Percentiles rank a stretch among this genome's conserved stretches.
Evolutionary conservation across 2,329 filamentous ascomycete genomes (phyloP).

Genomic region (Torrubiella hemipterigena): DNA sequence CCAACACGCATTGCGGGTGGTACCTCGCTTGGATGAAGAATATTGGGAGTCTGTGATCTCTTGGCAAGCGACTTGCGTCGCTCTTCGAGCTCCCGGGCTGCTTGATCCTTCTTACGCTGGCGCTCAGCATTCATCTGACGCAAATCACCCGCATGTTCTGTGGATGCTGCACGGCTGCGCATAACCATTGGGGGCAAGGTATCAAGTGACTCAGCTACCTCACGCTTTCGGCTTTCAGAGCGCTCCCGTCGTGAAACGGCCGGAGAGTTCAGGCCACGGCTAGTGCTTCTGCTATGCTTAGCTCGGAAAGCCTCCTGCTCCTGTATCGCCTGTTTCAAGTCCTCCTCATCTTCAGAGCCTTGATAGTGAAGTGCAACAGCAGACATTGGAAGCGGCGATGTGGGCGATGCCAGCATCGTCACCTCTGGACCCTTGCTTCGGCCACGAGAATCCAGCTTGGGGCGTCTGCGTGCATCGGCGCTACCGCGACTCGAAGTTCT

Average conservation of each 20-base stretch:
- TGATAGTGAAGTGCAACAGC: conserved; percentile 26
- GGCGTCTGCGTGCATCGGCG: conserved; percentile 29
- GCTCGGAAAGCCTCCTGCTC: conserved; percentile 44
- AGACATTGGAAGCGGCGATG: conserved; percentile 69
- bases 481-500: conserved; percentile 37
- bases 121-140: conserved; percentile 46
- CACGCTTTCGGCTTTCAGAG: conserved; percentile 25
- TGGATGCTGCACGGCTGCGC: conserved; percentile 25
- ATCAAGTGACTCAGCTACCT: conserved; percentile 18
- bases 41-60: conserved; percentile 66
- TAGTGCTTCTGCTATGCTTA: conserved; percentile 40
- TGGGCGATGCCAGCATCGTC: conserved; percentile 57
- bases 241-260: conserved; percentile 20
- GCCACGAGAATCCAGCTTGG: conserved; percentile 42
- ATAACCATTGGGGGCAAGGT: conserved; percentile 16
- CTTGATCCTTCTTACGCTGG: conserved; percentile 57
- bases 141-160: conserved; percentile 40
- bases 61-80: conserved; percentile 73
- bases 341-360: conserved; percentile 53
- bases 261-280: conserved; percentile 26
- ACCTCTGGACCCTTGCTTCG: conserved; percentile 49
- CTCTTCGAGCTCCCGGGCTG: conserved; percentile 78
- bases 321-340: conserved; percentile 38
- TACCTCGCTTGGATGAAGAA: conserved; percentile 59
- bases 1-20: conserved; percentile 13